Evolutionary conservation across 208 protist genomes (phyloP), one percentile per base, ranked within the genome.

Genomic region (Trypanosoma cruzi): DNA sequence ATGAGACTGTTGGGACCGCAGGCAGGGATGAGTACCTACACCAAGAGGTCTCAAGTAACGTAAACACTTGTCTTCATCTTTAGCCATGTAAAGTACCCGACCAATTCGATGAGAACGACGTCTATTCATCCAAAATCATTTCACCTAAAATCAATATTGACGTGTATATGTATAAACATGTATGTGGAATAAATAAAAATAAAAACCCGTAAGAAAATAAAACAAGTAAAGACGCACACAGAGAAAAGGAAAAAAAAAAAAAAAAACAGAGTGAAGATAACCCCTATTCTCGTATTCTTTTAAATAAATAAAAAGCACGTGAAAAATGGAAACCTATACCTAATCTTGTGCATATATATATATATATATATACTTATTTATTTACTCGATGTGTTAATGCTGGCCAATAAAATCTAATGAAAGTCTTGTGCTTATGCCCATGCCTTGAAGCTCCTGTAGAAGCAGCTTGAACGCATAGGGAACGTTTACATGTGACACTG

Each of bases 401-500:
- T 8, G 29, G 49, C 71, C 56, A 32, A 71, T 58, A 65, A 71
- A 71, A 60, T 68, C 63, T 22, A 70, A 50, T 37, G 64, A 62
- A 48, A 66, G 58, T 6, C 64, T 42, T 56, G 59, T 65, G 40
- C 63, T 70, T 52, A 69, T 76, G 29, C 71, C 52, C 71, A 69
- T 71, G 20, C 96, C 93, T 76, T 98, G 90, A 22, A 99, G 76
- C 77, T 99, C 99, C 73, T 99, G 99, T 81, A 99, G 99, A 20
- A 99, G 87, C 3, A 99, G 89, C 82, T 99, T 99, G 79, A 98
- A 99, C 0, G 99, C 99, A 73, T 99, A 99, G 0, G 99, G 99
- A 37, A 99, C 98, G 75, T 96, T 93, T 0, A 99, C 75, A 62
- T 78, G 94, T 2, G 84, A 85, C 0, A 96, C 88, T 18, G 89